Base-by-base conservation (phyloP, 371 early-diverging fungal species). In the Mucor sp. region DNA sequence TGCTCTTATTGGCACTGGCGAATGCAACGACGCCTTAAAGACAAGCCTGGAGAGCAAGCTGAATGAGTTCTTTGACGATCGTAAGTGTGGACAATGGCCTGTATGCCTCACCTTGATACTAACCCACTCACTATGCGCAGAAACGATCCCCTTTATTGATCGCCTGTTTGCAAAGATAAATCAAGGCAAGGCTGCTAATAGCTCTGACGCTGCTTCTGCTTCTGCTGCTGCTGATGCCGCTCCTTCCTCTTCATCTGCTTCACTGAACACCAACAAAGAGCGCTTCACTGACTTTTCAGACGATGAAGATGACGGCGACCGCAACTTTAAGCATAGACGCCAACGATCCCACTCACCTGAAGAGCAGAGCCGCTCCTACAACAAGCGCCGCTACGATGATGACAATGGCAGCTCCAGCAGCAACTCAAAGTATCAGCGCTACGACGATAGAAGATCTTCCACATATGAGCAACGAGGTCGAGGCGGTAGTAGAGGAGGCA, bases 311-410 rank as follows among this genome's bases (percentile, higher is more conserved):
- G 90, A 91, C 57, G 89, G 85, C 35, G 91, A 92, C 63, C 84
- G 90, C 35, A 92, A 89, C 67, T 90, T 87, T 63, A 93, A 91
- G 70, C 91, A 90, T 74, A 78, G 85, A 65, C 86, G 90, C n/a
- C 86, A 85, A 21, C 75, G 86, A 43, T 74, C 81, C 11, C 77
- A 79, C 30, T 74, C 71, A 43, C 77, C 73, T 67, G 77, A 82
- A 44, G 39, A 62, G 48, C 60, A 61, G 14, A 56, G 67, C 35
- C 67, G 62, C 23, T 68, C 66, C 30, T 53, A 65, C 15, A 79
- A 72, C 30, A 79, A 80, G 14, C 72, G 80, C 33, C 65, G 59
- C 7, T 70, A 69, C 30, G 70, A 72, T 43, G 69, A 66, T 11
- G 37, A 53, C 21, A 59, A 64, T 28, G 60, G 59, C n/a, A 61